These are phyloP conservation scores for Zopfochytrium polystomum DNA, from an alignment of 371 early-diverging fungal species.

Conservation along the genomic window DNA sequence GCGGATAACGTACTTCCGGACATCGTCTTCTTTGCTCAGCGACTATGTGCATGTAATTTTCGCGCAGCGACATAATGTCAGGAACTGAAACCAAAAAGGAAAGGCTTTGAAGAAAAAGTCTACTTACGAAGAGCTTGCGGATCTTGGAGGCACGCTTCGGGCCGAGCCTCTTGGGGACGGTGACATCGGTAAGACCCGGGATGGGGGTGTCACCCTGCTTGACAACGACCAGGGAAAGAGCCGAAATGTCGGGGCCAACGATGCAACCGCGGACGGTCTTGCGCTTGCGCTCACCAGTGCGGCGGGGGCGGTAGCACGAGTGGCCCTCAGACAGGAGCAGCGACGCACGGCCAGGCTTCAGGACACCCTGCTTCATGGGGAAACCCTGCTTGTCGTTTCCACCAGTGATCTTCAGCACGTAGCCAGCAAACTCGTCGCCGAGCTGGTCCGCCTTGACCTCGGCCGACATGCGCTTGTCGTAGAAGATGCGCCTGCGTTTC, in stretches of 20 bases:
- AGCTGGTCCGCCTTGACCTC: conserved; percentile 95
- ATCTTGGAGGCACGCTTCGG: conserved; percentile 99
- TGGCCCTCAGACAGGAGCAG: conserved; percentile 93
- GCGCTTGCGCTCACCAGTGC: conserved; percentile 97
- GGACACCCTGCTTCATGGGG: conserved; percentile 94
- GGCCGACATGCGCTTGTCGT: conserved; percentile 96
- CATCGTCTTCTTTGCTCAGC: conserved; percentile 93
- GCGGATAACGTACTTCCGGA: conserved; percentile 96
- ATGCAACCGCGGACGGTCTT: conserved; percentile 98
- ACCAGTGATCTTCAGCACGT: conserved; percentile 97
- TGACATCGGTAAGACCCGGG: conserved; percentile 94
- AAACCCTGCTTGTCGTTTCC: conserved; percentile 99
- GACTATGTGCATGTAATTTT: conserved; percentile 14
- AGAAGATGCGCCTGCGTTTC: conserved; percentile 79
- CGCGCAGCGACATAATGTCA: not conserved
- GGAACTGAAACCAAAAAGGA: not conserved
- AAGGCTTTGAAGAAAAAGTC: not conserved
- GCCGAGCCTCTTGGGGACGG: conserved; percentile 91
- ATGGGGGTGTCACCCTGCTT: conserved; percentile 94
- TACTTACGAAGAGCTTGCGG: conserved; percentile 91
- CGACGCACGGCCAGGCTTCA: conserved; percentile 90
- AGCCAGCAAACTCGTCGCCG: conserved; percentile 98
- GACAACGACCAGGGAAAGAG: conserved; percentile 90
- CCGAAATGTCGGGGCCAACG: conserved; percentile 93
- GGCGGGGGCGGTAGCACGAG: conserved; percentile 98